phyloP scores from a whole-genome alignment of 192 early-diverging fungal genomes.

The Coemansia sp. region DNA sequence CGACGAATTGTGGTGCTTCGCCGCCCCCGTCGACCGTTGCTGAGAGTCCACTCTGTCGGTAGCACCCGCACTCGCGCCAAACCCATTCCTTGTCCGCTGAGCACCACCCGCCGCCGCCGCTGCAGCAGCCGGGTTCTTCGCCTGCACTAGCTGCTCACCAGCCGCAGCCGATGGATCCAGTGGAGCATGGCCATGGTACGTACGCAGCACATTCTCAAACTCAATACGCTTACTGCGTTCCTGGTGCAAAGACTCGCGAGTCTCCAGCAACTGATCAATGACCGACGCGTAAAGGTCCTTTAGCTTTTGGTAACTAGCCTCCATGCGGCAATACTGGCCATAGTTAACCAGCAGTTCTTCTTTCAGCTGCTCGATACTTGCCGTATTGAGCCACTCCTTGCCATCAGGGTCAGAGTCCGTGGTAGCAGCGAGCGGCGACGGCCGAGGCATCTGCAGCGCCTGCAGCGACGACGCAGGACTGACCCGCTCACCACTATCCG shows the following conservation, averaged over 20 bases:
- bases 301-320: slow-evolving; percentile 55
- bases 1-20: background rate
- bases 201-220: slow-evolving; percentile 38
- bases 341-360: slow-evolving; percentile 55
- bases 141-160: slow-evolving; percentile 4
- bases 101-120: background rate
- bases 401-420: slow-evolving; percentile 7
- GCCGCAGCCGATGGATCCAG: background rate
- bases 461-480: slow-evolving; percentile 1
- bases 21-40: background rate
- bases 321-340: slow-evolving; percentile 52
- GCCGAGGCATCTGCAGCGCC: background rate
- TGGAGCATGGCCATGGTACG: slow-evolving; percentile 40
- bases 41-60: background rate
- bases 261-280: slow-evolving; percentile 48
- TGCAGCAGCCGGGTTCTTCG: slow-evolving; percentile 10
- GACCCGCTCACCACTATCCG: background rate
- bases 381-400: slow-evolving; percentile 47
- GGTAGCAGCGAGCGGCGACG: background rate
- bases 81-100: background rate
- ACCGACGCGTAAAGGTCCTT: slow-evolving; percentile 49
- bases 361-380: slow-evolving; percentile 41
- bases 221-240: slow-evolving; percentile 44
- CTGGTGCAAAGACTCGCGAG: slow-evolving; percentile 41
- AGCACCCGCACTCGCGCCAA: background rate